Evolutionary conservation across 164 flowering plant genomes (phyloP).

Genomic region (Hamamelis virginiana): DNA sequence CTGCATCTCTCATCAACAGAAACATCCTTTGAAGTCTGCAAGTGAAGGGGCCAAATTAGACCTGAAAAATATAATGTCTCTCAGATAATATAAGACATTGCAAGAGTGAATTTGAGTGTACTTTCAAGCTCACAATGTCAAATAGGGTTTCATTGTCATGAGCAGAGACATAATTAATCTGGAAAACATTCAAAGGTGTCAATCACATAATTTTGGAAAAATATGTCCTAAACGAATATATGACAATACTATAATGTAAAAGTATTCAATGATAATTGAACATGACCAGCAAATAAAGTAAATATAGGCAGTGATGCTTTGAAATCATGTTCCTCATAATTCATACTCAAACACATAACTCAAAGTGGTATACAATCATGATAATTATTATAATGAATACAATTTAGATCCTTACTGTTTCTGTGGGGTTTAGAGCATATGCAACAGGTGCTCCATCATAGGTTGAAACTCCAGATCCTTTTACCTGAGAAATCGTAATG

Average conservation of each 20-base stretch:
- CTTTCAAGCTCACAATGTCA: slow-evolving; percentile 88
- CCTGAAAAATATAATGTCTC: not conserved
- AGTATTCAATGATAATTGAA: not conserved
- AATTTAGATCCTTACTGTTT: slow-evolving; percentile 56
- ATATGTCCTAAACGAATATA: not conserved
- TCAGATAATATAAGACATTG: not conserved
- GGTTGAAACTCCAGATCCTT: slow-evolving; percentile 71
- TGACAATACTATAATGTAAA: not conserved
- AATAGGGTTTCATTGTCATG: slow-evolving; percentile 97
- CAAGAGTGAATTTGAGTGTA: slow-evolving; percentile 20
- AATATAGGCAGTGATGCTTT: not conserved
- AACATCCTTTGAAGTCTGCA: slow-evolving; percentile 64
- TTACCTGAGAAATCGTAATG: slow-evolving; percentile 54
- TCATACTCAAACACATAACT: not conserved
- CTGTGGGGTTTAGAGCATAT: slow-evolving; percentile 71
- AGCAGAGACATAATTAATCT: slow-evolving; percentile 93
- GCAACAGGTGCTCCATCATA: slow-evolving; percentile 74
- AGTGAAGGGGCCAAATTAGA: slow-evolving; percentile 14
- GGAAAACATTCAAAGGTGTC: slow-evolving; percentile 15
- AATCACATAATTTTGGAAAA: slow-evolving; percentile 1
- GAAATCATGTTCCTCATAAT: not conserved
- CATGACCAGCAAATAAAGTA: not conserved
- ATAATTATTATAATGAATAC: not conserved
- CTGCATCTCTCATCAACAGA: slow-evolving; percentile 83
- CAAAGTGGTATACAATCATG: not conserved